A percentile compares a stretch with the other conserved stretches of the same genome.
Evolutionary conservation across 2,329 filamentous ascomycete species (phyloP).

Genomic region (Dendrostoma leiphaemia): DNA sequence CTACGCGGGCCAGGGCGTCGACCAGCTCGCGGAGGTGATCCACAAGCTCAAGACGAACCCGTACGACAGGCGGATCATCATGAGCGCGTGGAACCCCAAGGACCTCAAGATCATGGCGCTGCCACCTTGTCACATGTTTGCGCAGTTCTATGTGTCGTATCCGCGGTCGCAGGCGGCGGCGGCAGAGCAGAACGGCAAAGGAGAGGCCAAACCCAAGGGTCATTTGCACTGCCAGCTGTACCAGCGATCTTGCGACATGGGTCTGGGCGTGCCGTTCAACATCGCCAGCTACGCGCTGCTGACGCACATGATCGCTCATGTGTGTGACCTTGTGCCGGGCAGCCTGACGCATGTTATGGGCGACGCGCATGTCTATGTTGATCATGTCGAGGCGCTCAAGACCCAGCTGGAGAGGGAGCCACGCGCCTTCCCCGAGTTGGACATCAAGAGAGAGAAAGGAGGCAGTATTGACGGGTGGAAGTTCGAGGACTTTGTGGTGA

Average conservation of each 20-base stretch:
- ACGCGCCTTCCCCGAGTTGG: slow-evolving; percentile 73
- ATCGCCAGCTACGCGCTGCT: slow-evolving; percentile 92
- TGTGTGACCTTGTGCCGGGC: slow-evolving; percentile 79
- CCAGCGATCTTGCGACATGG: slow-evolving; percentile 95
- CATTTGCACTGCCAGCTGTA: slow-evolving; percentile 86
- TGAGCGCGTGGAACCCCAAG: slow-evolving; percentile 90
- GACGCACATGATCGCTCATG: slow-evolving; percentile 92
- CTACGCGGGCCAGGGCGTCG: slow-evolving; percentile 85
- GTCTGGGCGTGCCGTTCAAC: slow-evolving; percentile 95
- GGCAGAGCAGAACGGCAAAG: slow-evolving; percentile 19
- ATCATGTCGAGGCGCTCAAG: slow-evolving; percentile 85
- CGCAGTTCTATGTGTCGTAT: slow-evolving; percentile 89
- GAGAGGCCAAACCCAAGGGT: slow-evolving; percentile 49
- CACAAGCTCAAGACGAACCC: slow-evolving; percentile 80
- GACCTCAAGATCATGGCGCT: slow-evolving; percentile 87
- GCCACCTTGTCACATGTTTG: slow-evolving; percentile 96
- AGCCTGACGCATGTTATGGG: slow-evolving; percentile 95
- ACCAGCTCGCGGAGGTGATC: slow-evolving; percentile 90
- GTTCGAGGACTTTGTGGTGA: slow-evolving; percentile 80
- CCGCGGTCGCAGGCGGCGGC: slow-evolving; percentile 38
- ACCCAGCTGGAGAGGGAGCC: slow-evolving; percentile 80
- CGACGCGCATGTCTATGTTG: slow-evolving; percentile 93
- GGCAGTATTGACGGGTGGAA: slow-evolving; percentile 89
- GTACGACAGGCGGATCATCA: slow-evolving; percentile 85
- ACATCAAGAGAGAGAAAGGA: slow-evolving; percentile 65